phyloP scores from a whole-genome alignment of 192 early-diverging fungal genomes.

The Spinellus fusiger region DNA sequence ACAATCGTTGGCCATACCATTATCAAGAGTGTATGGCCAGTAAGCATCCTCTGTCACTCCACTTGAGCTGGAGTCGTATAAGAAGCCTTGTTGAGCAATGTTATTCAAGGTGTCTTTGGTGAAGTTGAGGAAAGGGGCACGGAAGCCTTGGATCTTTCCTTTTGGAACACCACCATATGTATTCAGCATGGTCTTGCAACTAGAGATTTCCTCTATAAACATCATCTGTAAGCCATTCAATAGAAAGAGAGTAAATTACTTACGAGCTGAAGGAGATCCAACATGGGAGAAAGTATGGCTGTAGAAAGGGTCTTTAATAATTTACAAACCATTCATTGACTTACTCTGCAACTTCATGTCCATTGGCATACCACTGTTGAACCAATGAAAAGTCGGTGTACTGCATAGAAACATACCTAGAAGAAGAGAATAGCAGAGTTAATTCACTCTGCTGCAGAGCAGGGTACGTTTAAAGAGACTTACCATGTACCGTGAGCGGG shows the following conservation, averaged over 20 bases:
- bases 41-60: constrained; percentile 31
- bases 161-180: constrained; percentile 54
- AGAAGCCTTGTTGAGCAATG: constrained; percentile 35
- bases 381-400: constrained; percentile 57
- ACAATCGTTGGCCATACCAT: constrained; percentile 56
- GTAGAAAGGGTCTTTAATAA: background rate
- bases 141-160: constrained; percentile 56
- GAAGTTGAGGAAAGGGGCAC: constrained; percentile 55
- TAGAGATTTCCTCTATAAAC: constrained; percentile 33
- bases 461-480: background rate
- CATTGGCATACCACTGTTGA: constrained; percentile 53
- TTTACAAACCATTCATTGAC: background rate
- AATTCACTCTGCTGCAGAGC: background rate
- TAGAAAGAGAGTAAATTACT: background rate
- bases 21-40: constrained; percentile 67
- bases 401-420: constrained; percentile 45
- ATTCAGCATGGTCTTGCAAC: constrained; percentile 33
- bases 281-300: constrained; percentile 33
- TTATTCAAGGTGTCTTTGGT: constrained; percentile 35
- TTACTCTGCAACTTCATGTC: constrained; percentile 55
- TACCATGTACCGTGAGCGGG: constrained; percentile 51
- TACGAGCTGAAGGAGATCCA: constrained; percentile 18
- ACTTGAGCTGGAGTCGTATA: constrained; percentile 50
- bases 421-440: background rate
- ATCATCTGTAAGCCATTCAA: background rate